Evolutionary conservation across 176 grass and related monocot genomes (phyloP).

Genomic region (Musa acuminata): DNA sequence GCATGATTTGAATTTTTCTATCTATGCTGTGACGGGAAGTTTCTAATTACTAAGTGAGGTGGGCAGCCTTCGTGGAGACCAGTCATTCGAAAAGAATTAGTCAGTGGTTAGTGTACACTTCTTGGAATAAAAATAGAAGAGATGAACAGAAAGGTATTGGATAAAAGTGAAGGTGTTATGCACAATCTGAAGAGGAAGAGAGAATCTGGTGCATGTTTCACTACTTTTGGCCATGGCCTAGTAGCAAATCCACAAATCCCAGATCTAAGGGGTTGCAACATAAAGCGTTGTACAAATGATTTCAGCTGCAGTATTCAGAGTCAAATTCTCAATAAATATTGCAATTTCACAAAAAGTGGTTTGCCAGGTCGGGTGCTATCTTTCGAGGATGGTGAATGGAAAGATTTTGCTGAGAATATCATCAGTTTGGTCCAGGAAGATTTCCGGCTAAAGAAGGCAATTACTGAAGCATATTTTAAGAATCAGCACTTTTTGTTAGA

Average conservation of each 20-base stretch:
- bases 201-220: constrained; percentile 19
- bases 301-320: constrained; percentile 23
- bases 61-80: constrained; percentile 29
- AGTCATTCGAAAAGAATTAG: constrained; percentile 47
- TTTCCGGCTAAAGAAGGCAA: constrained; percentile 60
- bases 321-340: constrained; percentile 48
- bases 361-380: constrained; percentile 48
- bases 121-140: constrained; percentile 45
- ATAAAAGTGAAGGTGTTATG: constrained; percentile 23
- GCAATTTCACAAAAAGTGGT: constrained; percentile 63
- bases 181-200: constrained; percentile 52
- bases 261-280: constrained; percentile 27
- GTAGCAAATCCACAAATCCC: constrained; percentile 22
- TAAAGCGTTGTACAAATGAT: constrained; percentile 23
- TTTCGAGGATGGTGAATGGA: constrained; percentile 57
- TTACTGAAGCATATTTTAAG: constrained; percentile 46
- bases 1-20: constrained; percentile 7
- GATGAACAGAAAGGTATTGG: constrained; percentile 58
- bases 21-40: background rate
- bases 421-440: constrained; percentile 44
- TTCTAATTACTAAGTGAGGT: constrained; percentile 35
- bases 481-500: constrained; percentile 58
- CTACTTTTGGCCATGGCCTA: constrained; percentile 18
- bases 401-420: constrained; percentile 61
- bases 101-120: constrained; percentile 32